Base-by-base conservation (phyloP, 2,329 filamentous ascomycete genomes). In the Dothistroma pini region DNA sequence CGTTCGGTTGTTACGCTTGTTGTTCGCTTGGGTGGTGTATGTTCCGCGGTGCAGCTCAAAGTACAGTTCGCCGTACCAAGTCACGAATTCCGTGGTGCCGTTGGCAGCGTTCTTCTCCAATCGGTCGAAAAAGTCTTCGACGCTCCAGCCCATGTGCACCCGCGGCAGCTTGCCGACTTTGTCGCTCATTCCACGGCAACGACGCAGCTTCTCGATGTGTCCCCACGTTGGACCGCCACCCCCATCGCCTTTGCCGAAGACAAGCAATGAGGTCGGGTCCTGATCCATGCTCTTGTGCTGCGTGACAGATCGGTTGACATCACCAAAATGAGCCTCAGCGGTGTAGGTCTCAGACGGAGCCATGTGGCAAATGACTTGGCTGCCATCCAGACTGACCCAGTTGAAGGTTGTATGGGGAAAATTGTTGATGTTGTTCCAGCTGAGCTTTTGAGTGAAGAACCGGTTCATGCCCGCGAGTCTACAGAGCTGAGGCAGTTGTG, bases 341-440 rank as follows among this genome's bases (percentile, higher is more conserved):
- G 93, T 97, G 75, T 99, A 97, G 0, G 95, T 97, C 77, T 99
- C 93, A 1, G 91, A 86, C 1, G 95, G 95, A 2, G 93, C 87
- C 95, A 99, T 99, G 73, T 99, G 95, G 75, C 93, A 97, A 64
- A 99, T 86, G 67, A 99, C 95, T 73, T 97, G 95, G 71, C 90
- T 96, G 60, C 95, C 93, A 75, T 99, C 95, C 14, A 97, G 85
- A 12, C 92, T 86, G 34, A 99, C 93, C 95, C 95, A 99, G 76
- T 96, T 96, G 82, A 99, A 99, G 0, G 95, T 97, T 6, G 95
- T 97, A 74, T 97, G 95, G 0, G 95, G 95, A 78, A 97, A 99
- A 72, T 90, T 96, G 79, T 97, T 97, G 83, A 97, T 97, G 75
- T 97, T 97, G 80, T 97, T 97, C 95, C 95, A 99, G 80, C 93